Conservation (phyloP, 1,139 yeast species). For the Debaryomyces coudertii region DNA sequence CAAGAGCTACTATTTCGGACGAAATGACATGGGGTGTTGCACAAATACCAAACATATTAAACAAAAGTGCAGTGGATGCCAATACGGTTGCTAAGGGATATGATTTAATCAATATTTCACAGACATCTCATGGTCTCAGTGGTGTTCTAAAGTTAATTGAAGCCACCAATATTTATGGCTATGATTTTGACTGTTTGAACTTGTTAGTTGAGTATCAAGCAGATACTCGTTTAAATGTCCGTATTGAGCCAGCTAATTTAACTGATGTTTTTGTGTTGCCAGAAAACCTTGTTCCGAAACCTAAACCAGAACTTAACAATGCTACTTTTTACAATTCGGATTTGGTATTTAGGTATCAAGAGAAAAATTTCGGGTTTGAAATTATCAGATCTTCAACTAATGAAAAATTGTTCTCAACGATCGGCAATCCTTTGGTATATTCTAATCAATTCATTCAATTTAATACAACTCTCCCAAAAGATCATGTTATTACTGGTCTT, state of each 20-base stretch:
- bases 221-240: constrained; percentile 26
- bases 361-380: constrained; percentile 29
- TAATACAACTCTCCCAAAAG: constrained; percentile 29
- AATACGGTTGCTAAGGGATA: constrained; percentile 31
- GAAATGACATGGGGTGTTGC: constrained; percentile 19
- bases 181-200: constrained; percentile 28
- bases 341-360: constrained; percentile 24
- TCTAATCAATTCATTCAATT: constrained; percentile 36
- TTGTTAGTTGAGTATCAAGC: constrained; percentile 33
- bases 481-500: constrained; percentile 31
- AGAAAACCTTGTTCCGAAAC: constrained; percentile 26
- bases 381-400: constrained; percentile 26
- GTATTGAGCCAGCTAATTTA: constrained; percentile 27
- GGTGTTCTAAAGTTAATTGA: constrained; percentile 27
- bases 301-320: constrained; percentile 17
- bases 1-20: constrained; percentile 5
- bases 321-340: constrained; percentile 20
- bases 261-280: constrained; percentile 31
- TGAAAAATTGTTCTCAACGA: constrained; percentile 31
- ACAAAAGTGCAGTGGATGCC: constrained; percentile 30
- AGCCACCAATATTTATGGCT: constrained; percentile 33
- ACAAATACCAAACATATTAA: constrained; percentile 29
- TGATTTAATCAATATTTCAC: constrained; percentile 20
- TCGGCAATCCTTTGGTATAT: constrained; percentile 32
- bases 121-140: constrained; percentile 22